Conservation (phyloP, 345 rosid genomes). For the Raphanus raphanistrum region DNA sequence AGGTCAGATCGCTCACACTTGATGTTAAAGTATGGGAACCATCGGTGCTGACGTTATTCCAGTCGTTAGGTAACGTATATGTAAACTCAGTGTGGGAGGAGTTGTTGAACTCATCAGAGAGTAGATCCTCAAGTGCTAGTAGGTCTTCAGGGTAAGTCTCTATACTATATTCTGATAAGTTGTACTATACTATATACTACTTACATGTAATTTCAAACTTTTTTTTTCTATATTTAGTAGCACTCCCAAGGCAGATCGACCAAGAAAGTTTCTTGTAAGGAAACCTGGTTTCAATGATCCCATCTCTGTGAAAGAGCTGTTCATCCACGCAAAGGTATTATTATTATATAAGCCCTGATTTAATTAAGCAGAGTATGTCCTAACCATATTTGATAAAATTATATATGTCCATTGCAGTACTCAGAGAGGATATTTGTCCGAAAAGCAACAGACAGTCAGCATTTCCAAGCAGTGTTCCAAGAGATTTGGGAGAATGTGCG, state of each 20-base stretch:
- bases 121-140: slow-evolving; percentile 41
- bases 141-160: slow-evolving; percentile 50
- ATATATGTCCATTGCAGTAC: slow-evolving; percentile 45
- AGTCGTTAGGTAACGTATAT: slow-evolving; percentile 66
- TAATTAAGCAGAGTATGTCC: neutral
- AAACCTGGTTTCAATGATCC: slow-evolving; percentile 64
- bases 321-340: slow-evolving; percentile 76
- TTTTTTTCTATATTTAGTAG: slow-evolving; percentile 40
- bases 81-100: slow-evolving; percentile 85
- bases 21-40: slow-evolving; percentile 88
- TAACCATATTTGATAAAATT: neutral
- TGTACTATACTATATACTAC: neutral
- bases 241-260: slow-evolving; percentile 48
- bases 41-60: slow-evolving; percentile 69
- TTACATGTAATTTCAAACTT: slow-evolving; percentile 23
- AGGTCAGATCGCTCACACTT: slow-evolving; percentile 80
- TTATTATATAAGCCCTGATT: neutral
- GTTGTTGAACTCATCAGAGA: slow-evolving; percentile 47
- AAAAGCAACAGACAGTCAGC: slow-evolving; percentile 49
- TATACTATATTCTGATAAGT: neutral
- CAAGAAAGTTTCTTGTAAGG: slow-evolving; percentile 48
- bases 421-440: slow-evolving; percentile 57
- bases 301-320: slow-evolving; percentile 69
- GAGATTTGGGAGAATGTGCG: slow-evolving; percentile 62
- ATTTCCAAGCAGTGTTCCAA: slow-evolving; percentile 50